phyloP scores from a whole-genome alignment of 78 protist species.

The Dictyostelium brefeldianum region DNA sequence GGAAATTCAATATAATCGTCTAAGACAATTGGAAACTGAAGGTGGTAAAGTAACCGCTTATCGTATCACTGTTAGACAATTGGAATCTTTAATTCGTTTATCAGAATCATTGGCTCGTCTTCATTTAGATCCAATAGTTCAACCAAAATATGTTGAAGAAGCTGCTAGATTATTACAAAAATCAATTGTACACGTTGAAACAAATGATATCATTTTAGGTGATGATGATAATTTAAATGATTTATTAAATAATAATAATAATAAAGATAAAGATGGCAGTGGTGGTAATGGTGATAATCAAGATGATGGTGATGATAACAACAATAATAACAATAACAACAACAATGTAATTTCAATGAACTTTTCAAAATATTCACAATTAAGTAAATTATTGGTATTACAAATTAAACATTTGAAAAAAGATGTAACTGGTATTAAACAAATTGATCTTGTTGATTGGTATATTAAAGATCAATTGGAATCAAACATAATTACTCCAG shows the following conservation, averaged over 20 bases:
- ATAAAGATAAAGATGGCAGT: background rate
- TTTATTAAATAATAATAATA: background rate
- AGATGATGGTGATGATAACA: background rate
- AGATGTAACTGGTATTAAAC: background rate
- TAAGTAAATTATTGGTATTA: background rate
- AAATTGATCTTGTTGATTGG: constrained; percentile 55
- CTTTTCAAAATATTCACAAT: background rate
- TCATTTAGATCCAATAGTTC: constrained; percentile 31
- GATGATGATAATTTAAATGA: constrained; percentile 3
- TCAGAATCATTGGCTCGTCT: constrained; percentile 96
- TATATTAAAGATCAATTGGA: constrained; percentile 26
- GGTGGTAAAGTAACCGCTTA: constrained; percentile 51
- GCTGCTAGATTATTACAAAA: constrained; percentile 81
- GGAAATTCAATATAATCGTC: constrained; percentile 60
- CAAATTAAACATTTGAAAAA: background rate
- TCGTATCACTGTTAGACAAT: constrained; percentile 98
- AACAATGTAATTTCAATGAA: background rate
- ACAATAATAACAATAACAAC: constrained; percentile 18
- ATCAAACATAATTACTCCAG: background rate
- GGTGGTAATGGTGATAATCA: background rate
- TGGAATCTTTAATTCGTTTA: constrained; percentile 98
- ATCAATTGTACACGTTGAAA: constrained; percentile 85
- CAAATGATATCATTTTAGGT: constrained; percentile 54
- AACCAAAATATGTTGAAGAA: constrained; percentile 69
- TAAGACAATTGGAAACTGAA: constrained; percentile 71